These are phyloP conservation scores for Ceratorhiza oryzae-sativae DNA, from an alignment of 1,284 basidiomycete species.

Conservation along the genomic window DNA sequence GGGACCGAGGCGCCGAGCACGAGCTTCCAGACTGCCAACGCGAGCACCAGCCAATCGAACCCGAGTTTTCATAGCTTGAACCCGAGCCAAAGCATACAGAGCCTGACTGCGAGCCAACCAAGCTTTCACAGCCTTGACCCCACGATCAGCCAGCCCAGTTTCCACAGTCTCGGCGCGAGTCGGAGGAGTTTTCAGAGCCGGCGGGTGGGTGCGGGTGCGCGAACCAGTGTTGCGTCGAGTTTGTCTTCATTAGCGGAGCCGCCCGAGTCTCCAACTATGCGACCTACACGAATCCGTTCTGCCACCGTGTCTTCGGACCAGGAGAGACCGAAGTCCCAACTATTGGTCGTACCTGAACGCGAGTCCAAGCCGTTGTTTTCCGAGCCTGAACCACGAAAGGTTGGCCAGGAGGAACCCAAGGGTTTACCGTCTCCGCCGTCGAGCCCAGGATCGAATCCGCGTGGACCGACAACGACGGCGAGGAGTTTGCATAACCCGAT, in stretches of 20 bases:
- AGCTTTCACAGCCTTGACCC: not conserved
- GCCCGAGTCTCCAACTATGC: conserved; percentile 34
- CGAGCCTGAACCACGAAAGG: conserved; percentile 2
- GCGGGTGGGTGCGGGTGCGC: not conserved
- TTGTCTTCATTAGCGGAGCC: conserved; percentile 4
- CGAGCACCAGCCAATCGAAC: conserved; percentile 2
- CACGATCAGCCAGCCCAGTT: not conserved
- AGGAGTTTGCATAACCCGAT: conserved; percentile 15
- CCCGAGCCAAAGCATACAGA: not conserved
- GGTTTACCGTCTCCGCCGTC: conserved; percentile 17
- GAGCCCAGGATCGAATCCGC: conserved; percentile 1
- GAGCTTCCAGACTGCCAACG: not conserved
- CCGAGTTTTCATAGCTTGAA: conserved; percentile 19
- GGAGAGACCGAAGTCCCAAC: not conserved
- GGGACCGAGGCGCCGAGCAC: not conserved
- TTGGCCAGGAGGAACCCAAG: not conserved
- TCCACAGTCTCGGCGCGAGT: not conserved
- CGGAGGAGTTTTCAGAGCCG: conserved; percentile 1
- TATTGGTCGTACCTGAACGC: not conserved
- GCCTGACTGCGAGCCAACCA: not conserved
- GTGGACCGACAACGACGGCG: not conserved
- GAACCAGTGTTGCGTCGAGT: not conserved
- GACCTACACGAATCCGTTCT: not conserved
- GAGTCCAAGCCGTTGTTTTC: conserved; percentile 8
- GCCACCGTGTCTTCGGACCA: not conserved